Evolutionary conservation across 208 protist genomes (phyloP), one percentile per base, ranked within the genome.

Genomic region (Crithidia sp.): DNA sequence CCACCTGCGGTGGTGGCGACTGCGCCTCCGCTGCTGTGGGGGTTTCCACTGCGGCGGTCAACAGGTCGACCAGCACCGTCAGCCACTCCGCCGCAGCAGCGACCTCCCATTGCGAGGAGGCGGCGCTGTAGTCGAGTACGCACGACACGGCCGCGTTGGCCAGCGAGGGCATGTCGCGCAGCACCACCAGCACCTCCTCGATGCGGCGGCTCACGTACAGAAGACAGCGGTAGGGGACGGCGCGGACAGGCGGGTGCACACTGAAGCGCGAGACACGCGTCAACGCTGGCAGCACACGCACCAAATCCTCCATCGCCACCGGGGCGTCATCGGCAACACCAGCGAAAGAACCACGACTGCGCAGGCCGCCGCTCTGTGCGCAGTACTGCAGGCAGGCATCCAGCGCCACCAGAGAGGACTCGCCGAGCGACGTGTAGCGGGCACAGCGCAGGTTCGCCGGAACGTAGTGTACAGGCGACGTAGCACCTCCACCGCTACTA

Each of bases 71-170:
- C 36, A 94, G 70, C 47, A 66, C 57, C 39, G 59, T 61, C 43
- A 96, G 74, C 87, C 88, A 93, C 59, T 94, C 89, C 45, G 87
- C 91, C 12, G 91, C 91, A 0, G 91, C 88, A 8, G 89, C 91
- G 0, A 81, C 79, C 61, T 92, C 87, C 87, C 85, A 94, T 65
- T 92, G 91, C 19, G 85, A 74, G 7, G 78, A 78, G 41, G 47
- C 54, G 3, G 61, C 17, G 28, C 68, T 64, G 74, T 91, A 89
- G 39, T 80, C 79, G 19, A 94, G 55, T 49, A 94, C 81, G 69
- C 83, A 87, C 16, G 67, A 77, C 17, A 93, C 84, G 19, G 87
- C 87, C 5, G 82, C 81, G 60, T 78, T 84, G 13, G 90, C 70
- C 19, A 88, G 56, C 14, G 85, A 90, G 5, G 91, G 91, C 87